Conservation (phyloP, 164 flowering plant genomes). For the Liquidambar formosana region DNA sequence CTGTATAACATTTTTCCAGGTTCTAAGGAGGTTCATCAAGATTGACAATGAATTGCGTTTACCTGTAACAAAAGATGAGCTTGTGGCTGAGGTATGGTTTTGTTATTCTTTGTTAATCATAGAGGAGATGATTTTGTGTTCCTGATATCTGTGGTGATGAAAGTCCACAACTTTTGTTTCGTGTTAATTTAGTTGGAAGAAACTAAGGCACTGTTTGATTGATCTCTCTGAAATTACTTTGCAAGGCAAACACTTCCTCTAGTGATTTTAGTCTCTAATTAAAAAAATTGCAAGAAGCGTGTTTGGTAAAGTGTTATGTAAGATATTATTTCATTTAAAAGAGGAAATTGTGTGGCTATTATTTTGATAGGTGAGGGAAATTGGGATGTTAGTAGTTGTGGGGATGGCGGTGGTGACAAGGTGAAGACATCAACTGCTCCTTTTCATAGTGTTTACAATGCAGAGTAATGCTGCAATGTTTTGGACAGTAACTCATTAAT, state of each 20-base stretch:
- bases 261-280: no score
- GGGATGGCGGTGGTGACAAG: no score
- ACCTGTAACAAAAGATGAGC: constrained; percentile 80
- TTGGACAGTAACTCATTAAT: no score
- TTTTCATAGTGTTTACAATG: no score
- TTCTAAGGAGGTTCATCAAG: constrained; percentile 56
- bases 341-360: no score
- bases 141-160: background rate
- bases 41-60: constrained; percentile 58
- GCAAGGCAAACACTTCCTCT: background rate
- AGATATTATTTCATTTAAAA: no score
- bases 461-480: no score
- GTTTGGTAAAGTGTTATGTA: no score
- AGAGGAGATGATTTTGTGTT: background rate
- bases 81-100: constrained; percentile 75
- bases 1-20: constrained; percentile 31
- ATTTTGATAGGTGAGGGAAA: no score
- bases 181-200: background rate
- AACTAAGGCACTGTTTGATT: background rate
- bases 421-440: no score
- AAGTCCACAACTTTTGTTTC: background rate
- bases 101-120: constrained; percentile 4
- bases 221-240: background rate
- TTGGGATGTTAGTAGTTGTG: no score
- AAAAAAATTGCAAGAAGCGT: no score